Base-by-base conservation (phyloP, 441 rosid genomes). In the Brassica hybrid region DNA sequence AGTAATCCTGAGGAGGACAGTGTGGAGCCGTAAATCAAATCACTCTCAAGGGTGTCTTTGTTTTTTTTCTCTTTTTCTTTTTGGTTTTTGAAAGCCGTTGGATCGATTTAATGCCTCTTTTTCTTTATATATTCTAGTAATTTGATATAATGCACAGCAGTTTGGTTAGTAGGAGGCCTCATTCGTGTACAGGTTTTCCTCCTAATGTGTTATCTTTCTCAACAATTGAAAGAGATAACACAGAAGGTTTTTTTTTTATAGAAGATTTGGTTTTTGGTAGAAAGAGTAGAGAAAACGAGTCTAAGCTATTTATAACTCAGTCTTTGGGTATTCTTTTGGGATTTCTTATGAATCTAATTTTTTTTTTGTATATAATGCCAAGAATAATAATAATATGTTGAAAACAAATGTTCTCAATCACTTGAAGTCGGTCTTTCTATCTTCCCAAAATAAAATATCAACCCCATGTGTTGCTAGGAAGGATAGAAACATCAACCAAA, bases 1-100 rank as follows among this genome's bases (percentile, higher is more conserved):
- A 68, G 76, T 32, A 83, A 85, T 59, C 17, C 85, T 6, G 78
- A 74, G 60, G 78, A 75, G 54, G 79, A 76, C 23, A 76, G 60
- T 69, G 41, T 57, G 71, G 75, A 74, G 65, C 16, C 41, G 82
- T 69, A 54, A 75, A 57, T 19, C 61, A 65, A 21, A 1, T 19
- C 30, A n/a, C n/a, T 12, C 5, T 8, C n/a, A 58, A 71, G 43
- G 62, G 60, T 43, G 41, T 58, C 12, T 65, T 65, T 18, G 1
- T 0, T 9, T 4, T 45, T 0, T 9, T 4, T 45, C 17, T 7
- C 21, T 11, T 19, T 11, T 38, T 8, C 12, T 17, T 56, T 50
- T 69, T 12, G 2, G 0, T 2, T 56, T 65, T 14, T 59, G 64
- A 7, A 60, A 60, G 30, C 19, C 25, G 32, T 19, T 25, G 76